Evolutionary conservation across 2,329 filamentous ascomycete species (phyloP).

Genomic region (Aspergillus amoenus): DNA sequence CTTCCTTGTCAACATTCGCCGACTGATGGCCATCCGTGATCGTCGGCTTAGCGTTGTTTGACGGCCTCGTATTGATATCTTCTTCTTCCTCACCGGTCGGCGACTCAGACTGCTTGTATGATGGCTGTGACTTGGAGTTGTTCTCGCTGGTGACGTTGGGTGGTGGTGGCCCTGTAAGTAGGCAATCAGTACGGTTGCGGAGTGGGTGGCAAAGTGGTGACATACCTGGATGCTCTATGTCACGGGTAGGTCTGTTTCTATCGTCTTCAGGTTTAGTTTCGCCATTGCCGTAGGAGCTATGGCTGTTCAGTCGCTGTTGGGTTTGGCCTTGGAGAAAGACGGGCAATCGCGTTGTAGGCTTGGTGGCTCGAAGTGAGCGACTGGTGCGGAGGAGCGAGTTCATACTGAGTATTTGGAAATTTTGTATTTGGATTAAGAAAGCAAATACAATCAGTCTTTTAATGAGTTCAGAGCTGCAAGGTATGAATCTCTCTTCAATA

Average conservation of each 20-base stretch:
- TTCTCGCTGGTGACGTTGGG: conserved; percentile 18
- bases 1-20: conserved; percentile 29
- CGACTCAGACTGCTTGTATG: conserved; percentile 1
- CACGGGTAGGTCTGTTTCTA: conserved; percentile 16
- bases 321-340: not conserved
- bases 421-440: not conserved
- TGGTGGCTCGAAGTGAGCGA: conserved; percentile 1
- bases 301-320: conserved; percentile 14
- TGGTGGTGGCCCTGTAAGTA: conserved; percentile 20
- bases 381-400: not conserved
- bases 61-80: conserved; percentile 24
- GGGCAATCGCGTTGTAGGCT: not conserved
- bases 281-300: conserved; percentile 22
- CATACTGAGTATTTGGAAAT: not conserved
- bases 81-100: not conserved
- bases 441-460: not conserved
- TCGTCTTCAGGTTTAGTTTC: conserved; percentile 9
- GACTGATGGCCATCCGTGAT: conserved; percentile 31
- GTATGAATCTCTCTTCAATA: not conserved
- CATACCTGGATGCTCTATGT: conserved; percentile 27
- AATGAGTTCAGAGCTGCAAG: not conserved
- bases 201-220: not conserved
- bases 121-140: not conserved
- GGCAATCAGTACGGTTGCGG: not conserved
- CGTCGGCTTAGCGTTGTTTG: conserved; percentile 36